A percentile compares a stretch with the other conserved stretches of the same genome.
Evolutionary conservation across 345 rosid genomes (phyloP).

Genomic region (Eutrema heterophyllum): DNA sequence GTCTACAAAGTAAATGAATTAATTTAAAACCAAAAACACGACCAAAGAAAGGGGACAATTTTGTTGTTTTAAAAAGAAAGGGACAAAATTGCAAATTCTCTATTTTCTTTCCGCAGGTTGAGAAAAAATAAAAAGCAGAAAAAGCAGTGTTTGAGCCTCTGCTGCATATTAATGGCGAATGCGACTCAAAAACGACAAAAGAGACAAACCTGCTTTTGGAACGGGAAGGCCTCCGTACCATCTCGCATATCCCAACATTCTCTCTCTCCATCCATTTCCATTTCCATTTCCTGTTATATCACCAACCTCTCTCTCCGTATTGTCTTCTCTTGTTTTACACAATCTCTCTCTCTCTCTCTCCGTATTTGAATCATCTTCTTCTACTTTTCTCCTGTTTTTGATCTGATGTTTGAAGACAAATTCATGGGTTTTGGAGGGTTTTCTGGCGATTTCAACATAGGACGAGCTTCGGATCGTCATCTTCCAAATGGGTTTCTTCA

Average conservation of each 20-base stretch:
- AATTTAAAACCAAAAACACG: not conserved
- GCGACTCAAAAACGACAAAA: slow-evolving; percentile 11
- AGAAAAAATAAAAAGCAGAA: not conserved
- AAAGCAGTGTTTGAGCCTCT: not conserved
- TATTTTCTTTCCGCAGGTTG: not conserved
- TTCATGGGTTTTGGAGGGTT: slow-evolving; percentile 31
- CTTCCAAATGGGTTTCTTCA: slow-evolving; percentile 17
- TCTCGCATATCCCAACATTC: not conserved
- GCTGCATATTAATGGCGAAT: slow-evolving; percentile 4
- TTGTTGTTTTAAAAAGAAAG: not conserved
- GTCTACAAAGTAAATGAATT: not conserved
- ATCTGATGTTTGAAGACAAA: slow-evolving; percentile 30
- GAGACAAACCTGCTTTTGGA: not conserved
- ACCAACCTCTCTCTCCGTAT: not conserved
- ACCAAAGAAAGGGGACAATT: not conserved
- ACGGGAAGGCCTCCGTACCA: not conserved
- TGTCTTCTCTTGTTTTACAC: not conserved
- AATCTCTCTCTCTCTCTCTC: not conserved
- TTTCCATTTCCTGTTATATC: not conserved
- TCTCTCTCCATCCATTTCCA: not conserved
- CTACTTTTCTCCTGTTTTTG: not conserved
- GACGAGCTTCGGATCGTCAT: slow-evolving; percentile 19
- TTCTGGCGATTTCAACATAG: slow-evolving; percentile 14
- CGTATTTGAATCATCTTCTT: not conserved
- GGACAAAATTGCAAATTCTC: not conserved